Conservation (phyloP, 2,329 filamentous ascomycete genomes). For the Verticillium nonalfalfae region DNA sequence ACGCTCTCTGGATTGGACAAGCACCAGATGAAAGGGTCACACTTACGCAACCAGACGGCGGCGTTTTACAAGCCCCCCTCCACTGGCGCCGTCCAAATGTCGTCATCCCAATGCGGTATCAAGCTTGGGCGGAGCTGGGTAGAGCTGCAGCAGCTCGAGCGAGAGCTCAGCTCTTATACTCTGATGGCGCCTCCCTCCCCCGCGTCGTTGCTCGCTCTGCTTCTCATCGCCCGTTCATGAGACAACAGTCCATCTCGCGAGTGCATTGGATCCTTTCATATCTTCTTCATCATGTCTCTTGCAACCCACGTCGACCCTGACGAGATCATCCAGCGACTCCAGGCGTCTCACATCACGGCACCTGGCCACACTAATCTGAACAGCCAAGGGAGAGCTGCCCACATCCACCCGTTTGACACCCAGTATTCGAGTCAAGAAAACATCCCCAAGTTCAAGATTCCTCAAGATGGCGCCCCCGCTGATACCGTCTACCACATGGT, state of each 20-base stretch:
- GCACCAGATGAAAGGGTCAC: neutral
- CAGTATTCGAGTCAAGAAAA: conserved; percentile 47
- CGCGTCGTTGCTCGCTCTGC: neutral
- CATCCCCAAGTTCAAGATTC: conserved; percentile 53
- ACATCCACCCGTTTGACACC: conserved; percentile 51
- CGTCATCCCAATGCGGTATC: neutral
- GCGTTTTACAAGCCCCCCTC: neutral
- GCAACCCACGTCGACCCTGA: conserved; percentile 38
- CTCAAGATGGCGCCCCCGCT: conserved; percentile 48
- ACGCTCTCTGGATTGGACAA: neutral
- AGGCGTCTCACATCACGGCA: conserved; percentile 32
- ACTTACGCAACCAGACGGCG: conserved; percentile 1
- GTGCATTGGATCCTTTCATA: neutral
- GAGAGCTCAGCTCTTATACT: neutral
- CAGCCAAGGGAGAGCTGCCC: conserved; percentile 33
- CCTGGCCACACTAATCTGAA: conserved; percentile 25
- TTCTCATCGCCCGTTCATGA: conserved; percentile 14
- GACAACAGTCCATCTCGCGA: neutral
- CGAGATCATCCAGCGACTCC: conserved; percentile 46
- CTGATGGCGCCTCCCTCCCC: neutral
- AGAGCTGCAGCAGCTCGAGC: neutral
- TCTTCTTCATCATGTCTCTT: conserved; percentile 8
- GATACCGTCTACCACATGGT: conserved; percentile 62
- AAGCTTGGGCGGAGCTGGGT: neutral
- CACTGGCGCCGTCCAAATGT: neutral